These are phyloP conservation scores for Jackrogersella multiformis DNA, from an alignment of 495 filamentous ascomycete genomes.

Conservation along the genomic window DNA sequence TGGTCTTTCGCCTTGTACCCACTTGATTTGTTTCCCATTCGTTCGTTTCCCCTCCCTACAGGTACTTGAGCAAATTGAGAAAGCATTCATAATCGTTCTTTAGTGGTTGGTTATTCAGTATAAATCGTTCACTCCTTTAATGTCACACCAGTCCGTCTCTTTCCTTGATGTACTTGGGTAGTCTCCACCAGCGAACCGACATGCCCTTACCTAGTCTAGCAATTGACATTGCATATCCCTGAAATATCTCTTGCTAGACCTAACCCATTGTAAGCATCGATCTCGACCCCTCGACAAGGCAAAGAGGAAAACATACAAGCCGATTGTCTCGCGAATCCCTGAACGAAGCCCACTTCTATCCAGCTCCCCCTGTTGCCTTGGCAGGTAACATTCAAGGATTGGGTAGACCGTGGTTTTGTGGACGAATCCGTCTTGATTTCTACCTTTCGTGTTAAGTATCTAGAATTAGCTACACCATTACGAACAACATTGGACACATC, in stretches of 20 bases:
- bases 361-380: constrained; percentile 34
- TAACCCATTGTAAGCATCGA: constrained; percentile 28
- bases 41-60: constrained; percentile 19
- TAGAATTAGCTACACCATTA: constrained; percentile 12
- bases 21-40: constrained; percentile 16
- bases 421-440: constrained; percentile 18
- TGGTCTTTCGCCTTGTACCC: constrained; percentile 19
- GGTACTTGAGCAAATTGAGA: not conserved
- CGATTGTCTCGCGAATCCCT: constrained; percentile 39
- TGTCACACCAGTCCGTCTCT: constrained; percentile 17
- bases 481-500: constrained; percentile 13
- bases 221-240: constrained; percentile 36
- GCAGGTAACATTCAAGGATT: constrained; percentile 25
- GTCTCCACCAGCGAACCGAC: constrained; percentile 14
- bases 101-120: not conserved
- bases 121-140: constrained; percentile 25
- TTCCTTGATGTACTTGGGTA: constrained; percentile 15
- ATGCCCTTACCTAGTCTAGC: constrained; percentile 26
- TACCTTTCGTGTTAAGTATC: constrained; percentile 11
- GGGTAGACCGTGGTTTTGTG: constrained; percentile 11
- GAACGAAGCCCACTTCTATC: constrained; percentile 34
- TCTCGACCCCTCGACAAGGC: constrained; percentile 35
- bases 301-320: constrained; percentile 26
- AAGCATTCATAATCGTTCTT: constrained; percentile 24
- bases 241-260: constrained; percentile 28